A percentile compares a stretch with the other conserved stretches of the same genome.
These are phyloP conservation scores for Fusarium torulosum DNA, from an alignment of 2,329 filamentous ascomycete genomes.

Conservation along the genomic window DNA sequence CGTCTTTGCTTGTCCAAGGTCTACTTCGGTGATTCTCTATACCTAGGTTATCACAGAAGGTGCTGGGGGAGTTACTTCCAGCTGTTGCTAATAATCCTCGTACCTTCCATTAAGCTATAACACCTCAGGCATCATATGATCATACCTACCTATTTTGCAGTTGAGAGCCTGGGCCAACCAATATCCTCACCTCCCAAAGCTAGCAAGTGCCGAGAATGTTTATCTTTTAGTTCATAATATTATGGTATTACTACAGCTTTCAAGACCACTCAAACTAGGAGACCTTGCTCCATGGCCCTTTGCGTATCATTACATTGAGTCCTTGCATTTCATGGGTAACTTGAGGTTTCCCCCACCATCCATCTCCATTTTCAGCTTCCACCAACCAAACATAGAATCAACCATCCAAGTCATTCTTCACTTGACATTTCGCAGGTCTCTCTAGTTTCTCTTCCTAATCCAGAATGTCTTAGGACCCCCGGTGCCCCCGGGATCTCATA, in stretches of 20 bases:
- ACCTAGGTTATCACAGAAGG: neutral
- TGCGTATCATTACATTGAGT: conserved; percentile 17
- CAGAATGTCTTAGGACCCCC: conserved; percentile 35
- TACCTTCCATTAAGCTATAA: too few relatives aligned
- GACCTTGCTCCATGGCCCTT: conserved; percentile 8
- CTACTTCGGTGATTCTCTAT: neutral
- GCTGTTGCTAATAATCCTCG: too few relatives aligned
- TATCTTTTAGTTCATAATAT: neutral
- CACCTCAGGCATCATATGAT: conserved; percentile 15
- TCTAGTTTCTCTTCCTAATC: conserved; percentile 32
- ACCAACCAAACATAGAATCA: conserved; percentile 34
- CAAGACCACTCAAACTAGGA: neutral
- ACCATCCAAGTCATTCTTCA: conserved; percentile 33
- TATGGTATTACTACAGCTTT: neutral
- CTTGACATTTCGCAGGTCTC: conserved; percentile 4
- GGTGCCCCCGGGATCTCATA: conserved; percentile 44
- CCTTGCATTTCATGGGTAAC: conserved; percentile 16
- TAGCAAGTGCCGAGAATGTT: neutral
- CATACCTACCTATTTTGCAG: neutral
- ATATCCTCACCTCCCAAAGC: neutral
- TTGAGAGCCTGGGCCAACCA: neutral
- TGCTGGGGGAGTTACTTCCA: neutral
- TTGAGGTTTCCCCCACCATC: conserved; percentile 28
- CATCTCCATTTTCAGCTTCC: conserved; percentile 28
- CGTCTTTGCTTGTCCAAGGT: neutral